Conservation (phyloP, 2,329 filamentous ascomycete genomes). For the Pseudopithomyces maydicus region DNA sequence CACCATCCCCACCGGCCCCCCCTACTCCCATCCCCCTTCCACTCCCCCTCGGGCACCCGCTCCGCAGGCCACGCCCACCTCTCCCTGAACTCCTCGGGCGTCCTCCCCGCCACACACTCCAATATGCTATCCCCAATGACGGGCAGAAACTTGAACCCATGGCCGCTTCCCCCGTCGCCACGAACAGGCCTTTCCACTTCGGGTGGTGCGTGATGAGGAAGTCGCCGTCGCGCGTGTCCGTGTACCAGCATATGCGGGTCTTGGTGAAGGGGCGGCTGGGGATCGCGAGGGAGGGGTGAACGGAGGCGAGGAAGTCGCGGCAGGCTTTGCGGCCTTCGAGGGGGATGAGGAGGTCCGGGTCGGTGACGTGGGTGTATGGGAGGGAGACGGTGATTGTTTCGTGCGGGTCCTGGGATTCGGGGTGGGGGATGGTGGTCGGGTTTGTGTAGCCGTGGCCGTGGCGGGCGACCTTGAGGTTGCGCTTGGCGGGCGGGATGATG, state of each 20-base stretch:
- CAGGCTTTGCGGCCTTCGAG: conserved; percentile 37
- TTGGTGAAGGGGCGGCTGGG: conserved; percentile 50
- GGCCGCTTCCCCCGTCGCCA: conserved; percentile 67
- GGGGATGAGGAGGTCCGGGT: conserved; percentile 40
- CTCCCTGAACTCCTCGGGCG: conserved; percentile 57
- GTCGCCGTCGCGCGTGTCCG: conserved; percentile 60
- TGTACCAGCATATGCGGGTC: conserved; percentile 62
- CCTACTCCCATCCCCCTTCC: conserved; percentile 45
- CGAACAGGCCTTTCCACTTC: conserved; percentile 56
- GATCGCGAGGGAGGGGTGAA: conserved; percentile 37
- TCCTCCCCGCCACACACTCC: conserved; percentile 53
- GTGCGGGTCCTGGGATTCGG: conserved; percentile 44
- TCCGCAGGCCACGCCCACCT: conserved; percentile 64
- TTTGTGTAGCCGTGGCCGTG: conserved; percentile 58
- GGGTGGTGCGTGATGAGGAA: conserved; percentile 61
- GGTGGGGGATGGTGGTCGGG: conserved; percentile 52
- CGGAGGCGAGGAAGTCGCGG: conserved; percentile 35
- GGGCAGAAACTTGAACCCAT: conserved; percentile 67
- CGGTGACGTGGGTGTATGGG: conserved; percentile 59
- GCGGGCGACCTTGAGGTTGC: conserved; percentile 55
- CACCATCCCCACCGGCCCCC: conserved; percentile 46
- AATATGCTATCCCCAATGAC: conserved; percentile 61
- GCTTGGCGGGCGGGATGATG: conserved; percentile 68
- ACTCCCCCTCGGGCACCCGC: conserved; percentile 43
- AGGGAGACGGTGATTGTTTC: conserved; percentile 53